A percentile compares a stretch with the other conserved stretches of the same genome.
These are phyloP conservation scores for Iris macrosiphon DNA, from an alignment of 106 monocot genomes.

Conservation along the genomic window DNA sequence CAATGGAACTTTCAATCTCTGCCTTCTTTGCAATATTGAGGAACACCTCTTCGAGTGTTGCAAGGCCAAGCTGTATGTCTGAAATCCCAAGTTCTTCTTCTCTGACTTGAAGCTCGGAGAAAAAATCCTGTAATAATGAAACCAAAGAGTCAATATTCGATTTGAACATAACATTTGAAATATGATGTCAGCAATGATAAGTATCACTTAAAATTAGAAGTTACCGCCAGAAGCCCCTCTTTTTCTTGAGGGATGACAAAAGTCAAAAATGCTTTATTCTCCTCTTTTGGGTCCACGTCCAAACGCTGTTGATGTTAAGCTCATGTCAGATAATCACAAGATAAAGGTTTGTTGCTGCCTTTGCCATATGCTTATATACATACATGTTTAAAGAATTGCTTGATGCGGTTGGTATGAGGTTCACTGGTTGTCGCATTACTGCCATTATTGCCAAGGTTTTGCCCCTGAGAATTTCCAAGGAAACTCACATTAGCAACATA, in stretches of 20 bases:
- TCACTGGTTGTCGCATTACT: not conserved
- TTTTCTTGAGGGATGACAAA: conserved; percentile 90
- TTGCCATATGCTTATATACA: too few relatives aligned
- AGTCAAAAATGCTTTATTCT: conserved; percentile 62
- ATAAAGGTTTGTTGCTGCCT: too few relatives aligned
- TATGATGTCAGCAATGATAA: too few relatives aligned
- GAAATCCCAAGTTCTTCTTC: conserved; percentile 72
- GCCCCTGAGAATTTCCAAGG: conserved; percentile 18
- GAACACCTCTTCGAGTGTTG: conserved; percentile 82
- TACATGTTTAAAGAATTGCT: conserved; percentile 72
- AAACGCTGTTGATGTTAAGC: conserved; percentile 40
- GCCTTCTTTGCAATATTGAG: conserved; percentile 76
- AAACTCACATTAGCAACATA: conserved; percentile 79
- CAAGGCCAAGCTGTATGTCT: conserved; percentile 79
- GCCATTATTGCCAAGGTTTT: conserved; percentile 13
- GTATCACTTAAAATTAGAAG: conserved; percentile 34
- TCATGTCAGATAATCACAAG: conserved; percentile 7
- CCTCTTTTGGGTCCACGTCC: conserved; percentile 68
- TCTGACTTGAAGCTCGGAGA: conserved; percentile 85
- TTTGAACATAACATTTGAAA: too few relatives aligned
- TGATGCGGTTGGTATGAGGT: conserved; percentile 40
- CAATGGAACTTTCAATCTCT: conserved; percentile 57
- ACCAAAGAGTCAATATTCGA: too few relatives aligned
- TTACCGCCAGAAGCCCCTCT: conserved; percentile 72
- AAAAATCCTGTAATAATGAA: conserved; percentile 50